Evolutionary conservation across 305 asterid species (phyloP).

Genomic region (Fraxinus angustifolia): DNA sequence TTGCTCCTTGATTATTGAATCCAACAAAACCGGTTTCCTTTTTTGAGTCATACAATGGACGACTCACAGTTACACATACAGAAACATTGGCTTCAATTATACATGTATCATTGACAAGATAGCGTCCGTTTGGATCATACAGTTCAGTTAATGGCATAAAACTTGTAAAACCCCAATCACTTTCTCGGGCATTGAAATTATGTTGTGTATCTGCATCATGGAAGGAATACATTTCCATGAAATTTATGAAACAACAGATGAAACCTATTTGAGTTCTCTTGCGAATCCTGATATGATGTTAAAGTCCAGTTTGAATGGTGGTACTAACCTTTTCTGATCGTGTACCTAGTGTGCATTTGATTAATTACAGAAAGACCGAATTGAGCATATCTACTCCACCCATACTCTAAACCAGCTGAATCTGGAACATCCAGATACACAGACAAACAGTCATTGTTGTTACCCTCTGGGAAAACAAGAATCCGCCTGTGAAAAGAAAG

Average conservation of each 20-base stretch:
- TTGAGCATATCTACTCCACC: slow-evolving; percentile 58
- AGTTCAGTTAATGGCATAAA: slow-evolving; percentile 53
- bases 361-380: slow-evolving; percentile 48
- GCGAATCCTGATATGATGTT: slow-evolving; percentile 1
- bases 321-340: slow-evolving; percentile 48
- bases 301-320: background rate
- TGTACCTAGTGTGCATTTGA: slow-evolving; percentile 46
- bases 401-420: slow-evolving; percentile 40
- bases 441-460: slow-evolving; percentile 24
- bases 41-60: slow-evolving; percentile 48
- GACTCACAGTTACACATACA: slow-evolving; percentile 36
- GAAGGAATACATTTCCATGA: slow-evolving; percentile 12
- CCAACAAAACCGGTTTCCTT: slow-evolving; percentile 68
- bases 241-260: background rate
- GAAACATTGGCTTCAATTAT: slow-evolving; percentile 55
- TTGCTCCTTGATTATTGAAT: slow-evolving; percentile 63
- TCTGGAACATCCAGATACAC: slow-evolving; percentile 33
- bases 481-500: slow-evolving; percentile 17
- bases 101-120: slow-evolving; percentile 47
- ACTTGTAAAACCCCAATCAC: slow-evolving; percentile 59
- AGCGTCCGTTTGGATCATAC: slow-evolving; percentile 48
- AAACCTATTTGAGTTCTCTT: background rate
- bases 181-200: slow-evolving; percentile 55
- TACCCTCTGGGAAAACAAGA: slow-evolving; percentile 28
- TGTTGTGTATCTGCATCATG: slow-evolving; percentile 46